Evolutionary conservation across 495 filamentous ascomycete genomes (phyloP), one percentile per base, ranked within the genome.

Genomic region (Tuber indicum): DNA sequence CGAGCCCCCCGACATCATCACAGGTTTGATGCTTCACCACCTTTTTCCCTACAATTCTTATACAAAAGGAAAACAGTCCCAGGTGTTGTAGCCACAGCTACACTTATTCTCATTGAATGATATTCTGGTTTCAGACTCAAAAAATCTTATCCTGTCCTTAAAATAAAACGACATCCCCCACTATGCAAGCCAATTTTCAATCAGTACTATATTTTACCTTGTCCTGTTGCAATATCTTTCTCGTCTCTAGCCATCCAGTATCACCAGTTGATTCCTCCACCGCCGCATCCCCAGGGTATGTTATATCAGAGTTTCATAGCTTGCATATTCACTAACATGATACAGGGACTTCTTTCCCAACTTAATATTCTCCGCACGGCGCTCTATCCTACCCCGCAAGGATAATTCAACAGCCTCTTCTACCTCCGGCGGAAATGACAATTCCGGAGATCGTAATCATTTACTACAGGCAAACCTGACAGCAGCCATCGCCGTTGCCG

Each of bases 401-500:
- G 6, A 66, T 26, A 66, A 19, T 36, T 66, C 58, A 66, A 66
- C 4, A 16, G 2, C 26, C n/a, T 7, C 52, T 66, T 66, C 52
- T 62, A 16, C 58, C 26, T 62, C 58, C 16, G 44, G 39, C 7
- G 76, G 36, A 14, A 39, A 69, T 74, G 66, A 52, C 6, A 45
- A 69, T 0, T 7, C 75, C 32, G 41, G 75, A n/a, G 43, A 46
- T 39, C 10, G 32, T 19, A 69, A 71, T 14, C 16, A 44, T 52
- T 62, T 74, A n/a, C 74, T 76, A 52, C 62, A 74, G 43, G 71
- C 77, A 58, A 80, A 80, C 12, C 26, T 66, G 12, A 72, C 49
- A 32, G 66, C 78, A 10, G 78, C 77, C 17, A 80, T 80, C 19
- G 77, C 77, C 12, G 45, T 79, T 69, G 78, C 77, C n/a, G 69